Conservation (phyloP, 257 asterid genomes). For the Gentiana dahurica region DNA sequence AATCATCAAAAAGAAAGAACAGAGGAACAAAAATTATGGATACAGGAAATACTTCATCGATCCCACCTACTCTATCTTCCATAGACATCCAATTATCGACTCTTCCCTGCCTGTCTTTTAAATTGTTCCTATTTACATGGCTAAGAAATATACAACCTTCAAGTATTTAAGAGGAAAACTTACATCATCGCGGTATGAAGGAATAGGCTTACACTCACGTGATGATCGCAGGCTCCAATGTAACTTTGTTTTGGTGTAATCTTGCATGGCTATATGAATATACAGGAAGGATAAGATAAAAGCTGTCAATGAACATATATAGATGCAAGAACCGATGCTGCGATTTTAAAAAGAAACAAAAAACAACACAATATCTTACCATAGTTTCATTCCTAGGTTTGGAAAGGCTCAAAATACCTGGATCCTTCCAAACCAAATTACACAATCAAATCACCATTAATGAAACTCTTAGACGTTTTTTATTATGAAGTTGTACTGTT, state of each 20-base stretch:
- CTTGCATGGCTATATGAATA: conserved; percentile 20
- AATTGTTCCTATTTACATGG: no score
- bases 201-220: conserved; percentile 53
- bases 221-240: conserved; percentile 75
- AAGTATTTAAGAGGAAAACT: conserved; percentile 15
- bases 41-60: no score
- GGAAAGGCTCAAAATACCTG: conserved; percentile 60
- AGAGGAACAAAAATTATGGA: no score
- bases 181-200: conserved; percentile 70
- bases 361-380: conserved; percentile 26
- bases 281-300: background rate
- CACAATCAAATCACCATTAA: no score
- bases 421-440: conserved; percentile 29
- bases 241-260: conserved; percentile 23
- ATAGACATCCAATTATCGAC: no score
- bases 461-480: no score
- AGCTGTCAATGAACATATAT: background rate
- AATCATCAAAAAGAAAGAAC: background rate
- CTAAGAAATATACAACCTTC: no score
- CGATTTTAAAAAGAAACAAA: conserved; percentile 5
- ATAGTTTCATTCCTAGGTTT: conserved; percentile 44
- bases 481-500: no score
- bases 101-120: no score
- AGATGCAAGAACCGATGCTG: background rate
- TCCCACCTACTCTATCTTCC: no score